Percentiles rank a stretch among this genome's conserved stretches.
Conservation (phyloP, 1,139 yeast species). For the Hyphopichia pseudoburtonii region DNA sequence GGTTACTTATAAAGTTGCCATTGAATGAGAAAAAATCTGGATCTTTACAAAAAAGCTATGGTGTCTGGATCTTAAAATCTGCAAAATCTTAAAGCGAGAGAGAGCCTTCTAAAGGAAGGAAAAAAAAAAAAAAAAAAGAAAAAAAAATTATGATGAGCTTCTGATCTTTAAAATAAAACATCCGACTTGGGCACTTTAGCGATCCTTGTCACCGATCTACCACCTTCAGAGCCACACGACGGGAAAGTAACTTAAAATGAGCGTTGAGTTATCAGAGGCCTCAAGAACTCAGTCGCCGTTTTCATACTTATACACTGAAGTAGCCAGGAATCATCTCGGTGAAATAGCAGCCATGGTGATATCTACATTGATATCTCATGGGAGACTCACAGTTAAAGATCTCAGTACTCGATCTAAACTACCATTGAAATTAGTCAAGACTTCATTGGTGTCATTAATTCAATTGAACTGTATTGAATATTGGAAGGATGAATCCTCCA, state of each 20-base stretch:
- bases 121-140: not conserved
- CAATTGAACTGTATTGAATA: slow-evolving; percentile 64
- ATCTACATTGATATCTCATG: slow-evolving; percentile 57
- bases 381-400: slow-evolving; percentile 54
- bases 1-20: no score
- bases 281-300: slow-evolving; percentile 59
- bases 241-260: no score
- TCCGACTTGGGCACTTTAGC: no score
- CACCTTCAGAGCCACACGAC: no score
- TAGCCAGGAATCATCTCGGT: slow-evolving; percentile 60
- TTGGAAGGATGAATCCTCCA: slow-evolving; percentile 44
- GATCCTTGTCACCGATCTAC: no score
- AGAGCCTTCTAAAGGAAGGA: no score
- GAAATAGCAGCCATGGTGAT: slow-evolving; percentile 60
- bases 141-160: not conserved
- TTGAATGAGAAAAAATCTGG: no score
- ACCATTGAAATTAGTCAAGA: slow-evolving; percentile 47
- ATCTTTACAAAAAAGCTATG: no score
- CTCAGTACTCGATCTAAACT: slow-evolving; percentile 41
- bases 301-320: slow-evolving; percentile 54
- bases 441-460: slow-evolving; percentile 61
- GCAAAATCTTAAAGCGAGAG: no score
- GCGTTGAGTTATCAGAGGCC: slow-evolving; percentile 17
- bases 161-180: no score
- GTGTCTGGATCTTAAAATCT: no score